Evolutionary conservation across 2,329 filamentous ascomycete genomes (phyloP).

Genomic region (Graphilbum ipis-grandicollis): DNA sequence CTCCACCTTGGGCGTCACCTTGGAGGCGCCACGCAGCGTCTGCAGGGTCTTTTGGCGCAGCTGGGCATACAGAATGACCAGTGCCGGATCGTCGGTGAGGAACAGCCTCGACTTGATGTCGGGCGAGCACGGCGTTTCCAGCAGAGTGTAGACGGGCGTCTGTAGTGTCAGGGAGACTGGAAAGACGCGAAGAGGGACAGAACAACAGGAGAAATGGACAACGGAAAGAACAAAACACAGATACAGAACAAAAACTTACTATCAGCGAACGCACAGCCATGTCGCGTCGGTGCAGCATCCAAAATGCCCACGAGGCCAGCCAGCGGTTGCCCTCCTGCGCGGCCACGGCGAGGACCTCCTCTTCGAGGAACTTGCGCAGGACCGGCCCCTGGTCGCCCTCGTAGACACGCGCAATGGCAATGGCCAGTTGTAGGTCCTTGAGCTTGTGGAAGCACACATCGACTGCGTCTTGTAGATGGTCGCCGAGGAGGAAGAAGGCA

Average conservation of each 20-base stretch:
- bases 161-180: constrained; percentile 15
- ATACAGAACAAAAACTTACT: too few relatives aligned
- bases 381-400: constrained; percentile 70
- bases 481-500: constrained; percentile 85
- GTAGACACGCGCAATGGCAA: constrained; percentile 75
- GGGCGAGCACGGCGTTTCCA: constrained; percentile 50
- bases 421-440: constrained; percentile 74
- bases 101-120: constrained; percentile 63
- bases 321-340: constrained; percentile 74
- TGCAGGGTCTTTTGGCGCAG: constrained; percentile 67
- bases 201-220: not conserved
- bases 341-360: constrained; percentile 63
- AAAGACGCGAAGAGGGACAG: not conserved
- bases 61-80: constrained; percentile 75
- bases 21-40: constrained; percentile 69
- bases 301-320: constrained; percentile 91
- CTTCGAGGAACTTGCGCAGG: constrained; percentile 55
- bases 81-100: constrained; percentile 75
- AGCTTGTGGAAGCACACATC: constrained; percentile 76
- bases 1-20: constrained; percentile 61
- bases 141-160: constrained; percentile 61
- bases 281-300: constrained; percentile 68
- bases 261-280: constrained; percentile 74
- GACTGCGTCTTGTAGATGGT: constrained; percentile 68
- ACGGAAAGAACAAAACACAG: too few relatives aligned